A percentile compares a stretch with the other conserved stretches of the same genome.
Conservation (phyloP, 805 yeast species). For the Starmerella asiatica region DNA sequence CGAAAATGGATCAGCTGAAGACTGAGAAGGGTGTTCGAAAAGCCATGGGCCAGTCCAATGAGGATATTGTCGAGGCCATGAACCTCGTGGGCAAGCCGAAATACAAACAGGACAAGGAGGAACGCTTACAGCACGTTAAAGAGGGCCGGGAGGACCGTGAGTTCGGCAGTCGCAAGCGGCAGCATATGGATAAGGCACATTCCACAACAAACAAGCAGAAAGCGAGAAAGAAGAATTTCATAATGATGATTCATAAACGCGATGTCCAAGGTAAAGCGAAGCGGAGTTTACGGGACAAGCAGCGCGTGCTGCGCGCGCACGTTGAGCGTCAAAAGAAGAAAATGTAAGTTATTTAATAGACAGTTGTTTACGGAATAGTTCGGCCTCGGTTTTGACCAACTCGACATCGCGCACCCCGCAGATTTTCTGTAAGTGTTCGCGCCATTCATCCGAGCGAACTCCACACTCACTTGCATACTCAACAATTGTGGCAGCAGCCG, state of each 20-base stretch:
- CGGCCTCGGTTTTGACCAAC: neutral
- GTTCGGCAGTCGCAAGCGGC: slow-evolving; percentile 71
- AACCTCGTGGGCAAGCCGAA: slow-evolving; percentile 61
- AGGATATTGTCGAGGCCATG: slow-evolving; percentile 73
- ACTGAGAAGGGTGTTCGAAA: slow-evolving; percentile 76
- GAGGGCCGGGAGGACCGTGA: slow-evolving; percentile 93
- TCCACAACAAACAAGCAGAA: slow-evolving; percentile 93
- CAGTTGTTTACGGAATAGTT: neutral
- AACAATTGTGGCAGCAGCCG: slow-evolving; percentile 4
- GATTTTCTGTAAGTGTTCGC: neutral
- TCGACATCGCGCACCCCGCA: neutral
- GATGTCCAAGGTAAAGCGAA: slow-evolving; percentile 89
- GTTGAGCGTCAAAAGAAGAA: slow-evolving; percentile 82
- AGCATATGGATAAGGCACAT: slow-evolving; percentile 50
- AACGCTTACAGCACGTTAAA: slow-evolving; percentile 68
- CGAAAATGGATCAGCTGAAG: slow-evolving; percentile 79
- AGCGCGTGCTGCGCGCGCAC: slow-evolving; percentile 73
- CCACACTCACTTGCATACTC: slow-evolving; percentile 5
- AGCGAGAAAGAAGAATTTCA: slow-evolving; percentile 95
- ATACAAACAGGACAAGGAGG: slow-evolving; percentile 79
- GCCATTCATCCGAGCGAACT: neutral
- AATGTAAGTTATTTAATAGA: slow-evolving; percentile 30
- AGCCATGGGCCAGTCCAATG: slow-evolving; percentile 46
- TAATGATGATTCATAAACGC: slow-evolving; percentile 94
- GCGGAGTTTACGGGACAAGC: slow-evolving; percentile 81